A percentile compares a stretch with the other conserved stretches of the same genome.
Conservation (phyloP, 495 filamentous ascomycete genomes). For the Tuber brumale region DNA sequence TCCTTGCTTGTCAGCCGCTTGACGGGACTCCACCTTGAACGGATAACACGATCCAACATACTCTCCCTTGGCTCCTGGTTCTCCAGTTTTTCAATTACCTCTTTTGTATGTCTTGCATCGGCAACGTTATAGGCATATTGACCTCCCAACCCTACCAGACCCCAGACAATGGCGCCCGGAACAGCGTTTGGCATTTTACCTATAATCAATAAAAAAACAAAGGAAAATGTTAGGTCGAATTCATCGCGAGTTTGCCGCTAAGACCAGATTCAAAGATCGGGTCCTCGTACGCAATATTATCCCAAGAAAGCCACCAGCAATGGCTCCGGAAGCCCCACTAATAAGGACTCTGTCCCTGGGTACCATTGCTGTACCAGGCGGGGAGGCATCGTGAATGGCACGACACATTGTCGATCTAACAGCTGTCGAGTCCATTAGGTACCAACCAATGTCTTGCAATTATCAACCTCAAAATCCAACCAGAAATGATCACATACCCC, state of each 20-base stretch:
- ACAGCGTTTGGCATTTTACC: conserved; percentile 50
- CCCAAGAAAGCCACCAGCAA: conserved; percentile 34
- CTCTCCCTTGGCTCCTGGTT: conserved; percentile 6
- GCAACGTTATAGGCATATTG: conserved; percentile 55
- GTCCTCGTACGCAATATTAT: conserved; percentile 31
- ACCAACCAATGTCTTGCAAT: not conserved
- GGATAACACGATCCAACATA: conserved; percentile 28
- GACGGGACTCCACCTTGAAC: conserved; percentile 75
- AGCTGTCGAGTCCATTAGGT: conserved; percentile 13
- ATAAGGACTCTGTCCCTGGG: conserved; percentile 30
- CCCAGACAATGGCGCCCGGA: conserved; percentile 59
- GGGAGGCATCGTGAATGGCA: conserved; percentile 20
- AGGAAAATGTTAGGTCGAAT: not conserved
- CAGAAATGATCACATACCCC: conserved; percentile 52
- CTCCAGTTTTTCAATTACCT: conserved; percentile 17
- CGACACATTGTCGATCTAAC: conserved; percentile 28
- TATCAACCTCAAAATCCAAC: not conserved
- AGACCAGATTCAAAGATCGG: not conserved
- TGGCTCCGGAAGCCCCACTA: conserved; percentile 35
- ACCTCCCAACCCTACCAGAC: conserved; percentile 55
- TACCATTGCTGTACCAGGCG: conserved; percentile 12
- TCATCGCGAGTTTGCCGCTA: not conserved
- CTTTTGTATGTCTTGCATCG: conserved; percentile 43
- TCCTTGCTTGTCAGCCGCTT: conserved; percentile 69
- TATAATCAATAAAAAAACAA: conserved; percentile 11